Conservation (phyloP, 441 rosid genomes). For the Macaranga tanarius region DNA sequence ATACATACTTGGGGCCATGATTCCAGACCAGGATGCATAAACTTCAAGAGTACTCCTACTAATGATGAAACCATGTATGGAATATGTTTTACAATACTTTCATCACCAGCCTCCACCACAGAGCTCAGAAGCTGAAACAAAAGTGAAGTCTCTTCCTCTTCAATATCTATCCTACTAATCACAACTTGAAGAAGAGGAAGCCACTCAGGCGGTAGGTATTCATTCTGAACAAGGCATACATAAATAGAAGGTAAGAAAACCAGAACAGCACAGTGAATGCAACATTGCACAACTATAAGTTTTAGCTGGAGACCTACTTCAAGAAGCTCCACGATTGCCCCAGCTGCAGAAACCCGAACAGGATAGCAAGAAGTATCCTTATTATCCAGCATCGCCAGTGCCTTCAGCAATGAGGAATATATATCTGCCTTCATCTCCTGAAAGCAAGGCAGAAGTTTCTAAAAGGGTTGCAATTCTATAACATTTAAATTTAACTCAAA, state of each 20-base stretch:
- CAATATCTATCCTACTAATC: conserved; percentile 62
- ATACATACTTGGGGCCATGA: conserved; percentile 72
- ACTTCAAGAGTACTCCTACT: conserved; percentile 50
- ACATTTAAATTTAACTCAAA: neutral
- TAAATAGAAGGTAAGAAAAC: conserved; percentile 21
- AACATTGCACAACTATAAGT: conserved; percentile 22
- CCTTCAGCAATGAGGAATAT: conserved; percentile 73
- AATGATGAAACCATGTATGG: conserved; percentile 64
- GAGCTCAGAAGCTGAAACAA: conserved; percentile 75
- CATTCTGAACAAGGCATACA: conserved; percentile 52
- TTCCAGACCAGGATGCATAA: conserved; percentile 47
- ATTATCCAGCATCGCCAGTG: conserved; percentile 61
- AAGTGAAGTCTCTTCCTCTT: conserved; percentile 64
- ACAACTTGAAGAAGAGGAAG: conserved; percentile 72
- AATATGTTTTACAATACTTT: conserved; percentile 54
- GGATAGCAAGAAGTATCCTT: conserved; percentile 62
- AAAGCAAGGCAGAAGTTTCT: conserved; percentile 34
- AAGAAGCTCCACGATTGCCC: conserved; percentile 66
- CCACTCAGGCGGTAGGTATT: conserved; percentile 81
- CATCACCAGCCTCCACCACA: conserved; percentile 61
- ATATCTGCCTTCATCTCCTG: conserved; percentile 71
- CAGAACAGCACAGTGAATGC: conserved; percentile 11
- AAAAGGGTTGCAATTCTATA: neutral
- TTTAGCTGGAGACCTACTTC: conserved; percentile 45
- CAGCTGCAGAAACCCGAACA: conserved; percentile 82